These are phyloP conservation scores for Candida endomychidarum DNA, from an alignment of 805 yeast genomes.

Conservation along the genomic window DNA sequence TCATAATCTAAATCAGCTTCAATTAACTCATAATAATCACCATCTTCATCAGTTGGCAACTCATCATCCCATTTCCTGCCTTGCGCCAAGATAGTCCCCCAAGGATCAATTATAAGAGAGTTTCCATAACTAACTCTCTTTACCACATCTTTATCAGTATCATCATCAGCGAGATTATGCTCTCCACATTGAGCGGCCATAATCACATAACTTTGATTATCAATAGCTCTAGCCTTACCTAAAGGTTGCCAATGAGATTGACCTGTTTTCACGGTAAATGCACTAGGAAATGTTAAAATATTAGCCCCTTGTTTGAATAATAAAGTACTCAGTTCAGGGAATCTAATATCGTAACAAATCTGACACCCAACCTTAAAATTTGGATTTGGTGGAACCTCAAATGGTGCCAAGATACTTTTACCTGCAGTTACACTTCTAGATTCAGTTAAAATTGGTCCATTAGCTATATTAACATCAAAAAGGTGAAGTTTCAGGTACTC, in stretches of 20 bases:
- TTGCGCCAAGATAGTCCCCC: constrained; percentile 76
- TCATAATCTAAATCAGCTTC: constrained; percentile 67
- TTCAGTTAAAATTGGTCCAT: constrained; percentile 81
- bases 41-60: constrained; percentile 22
- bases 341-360: constrained; percentile 85
- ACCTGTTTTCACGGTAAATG: constrained; percentile 91
- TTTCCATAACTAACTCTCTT: constrained; percentile 83
- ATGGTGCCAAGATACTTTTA: constrained; percentile 47
- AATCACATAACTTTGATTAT: constrained; percentile 81
- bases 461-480: constrained; percentile 80
- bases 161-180: constrained; percentile 52
- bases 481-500: constrained; percentile 84
- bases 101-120: constrained; percentile 83
- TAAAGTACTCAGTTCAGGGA: constrained; percentile 74
- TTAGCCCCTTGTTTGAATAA: constrained; percentile 72
- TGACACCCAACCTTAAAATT: constrained; percentile 58
- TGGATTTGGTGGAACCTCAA: constrained; percentile 42
- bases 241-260: constrained; percentile 84
- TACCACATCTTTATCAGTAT: constrained; percentile 14
- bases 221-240: constrained; percentile 83
- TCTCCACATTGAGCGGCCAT: constrained; percentile 88
- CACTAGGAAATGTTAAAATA: constrained; percentile 80
- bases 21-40: constrained; percentile 43
- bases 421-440: constrained; percentile 85
- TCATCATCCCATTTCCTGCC: constrained; percentile 30